These are phyloP conservation scores for Cadophora sp. DNA, from an alignment of 2,329 filamentous ascomycete species.

Conservation along the genomic window DNA sequence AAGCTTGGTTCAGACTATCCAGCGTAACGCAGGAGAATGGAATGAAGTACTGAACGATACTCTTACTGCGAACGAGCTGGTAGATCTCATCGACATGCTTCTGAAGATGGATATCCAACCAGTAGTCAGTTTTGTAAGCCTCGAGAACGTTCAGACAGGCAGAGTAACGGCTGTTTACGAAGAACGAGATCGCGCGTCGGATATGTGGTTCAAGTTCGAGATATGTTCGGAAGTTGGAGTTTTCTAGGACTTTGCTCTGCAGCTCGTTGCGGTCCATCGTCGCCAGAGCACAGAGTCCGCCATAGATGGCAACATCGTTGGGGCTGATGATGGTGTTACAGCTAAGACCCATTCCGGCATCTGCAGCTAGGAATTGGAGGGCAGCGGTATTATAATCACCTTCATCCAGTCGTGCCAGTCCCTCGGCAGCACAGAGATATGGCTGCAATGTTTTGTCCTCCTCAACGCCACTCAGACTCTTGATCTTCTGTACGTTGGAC, in stretches of 20 bases:
- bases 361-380: slow-evolving; percentile 59
- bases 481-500: slow-evolving; percentile 71
- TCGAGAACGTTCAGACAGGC: slow-evolving; percentile 84
- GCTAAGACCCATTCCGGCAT: slow-evolving; percentile 54
- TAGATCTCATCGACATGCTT: slow-evolving; percentile 76
- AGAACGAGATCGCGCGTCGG: slow-evolving; percentile 86
- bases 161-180: slow-evolving; percentile 89
- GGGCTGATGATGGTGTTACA: slow-evolving; percentile 77
- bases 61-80: slow-evolving; percentile 80
- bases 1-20: slow-evolving; percentile 77
- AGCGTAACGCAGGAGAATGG: slow-evolving; percentile 90
- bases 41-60: slow-evolving; percentile 90
- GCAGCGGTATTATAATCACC: slow-evolving; percentile 72
- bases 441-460: slow-evolving; percentile 57
- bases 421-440: slow-evolving; percentile 63
- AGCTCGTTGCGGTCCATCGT: slow-evolving; percentile 84
- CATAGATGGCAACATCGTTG: slow-evolving; percentile 93
- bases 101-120: slow-evolving; percentile 87
- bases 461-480: slow-evolving; percentile 48
- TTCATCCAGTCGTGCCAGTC: slow-evolving; percentile 64
- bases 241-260: slow-evolving; percentile 79
- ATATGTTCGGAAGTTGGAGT: slow-evolving; percentile 80
- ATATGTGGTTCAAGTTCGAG: slow-evolving; percentile 94
- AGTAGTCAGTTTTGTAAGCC: slow-evolving; percentile 81
- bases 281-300: slow-evolving; percentile 86